Conservation (phyloP, 2,329 filamentous ascomycete genomes). For the Fusarium protoensiforme region DNA sequence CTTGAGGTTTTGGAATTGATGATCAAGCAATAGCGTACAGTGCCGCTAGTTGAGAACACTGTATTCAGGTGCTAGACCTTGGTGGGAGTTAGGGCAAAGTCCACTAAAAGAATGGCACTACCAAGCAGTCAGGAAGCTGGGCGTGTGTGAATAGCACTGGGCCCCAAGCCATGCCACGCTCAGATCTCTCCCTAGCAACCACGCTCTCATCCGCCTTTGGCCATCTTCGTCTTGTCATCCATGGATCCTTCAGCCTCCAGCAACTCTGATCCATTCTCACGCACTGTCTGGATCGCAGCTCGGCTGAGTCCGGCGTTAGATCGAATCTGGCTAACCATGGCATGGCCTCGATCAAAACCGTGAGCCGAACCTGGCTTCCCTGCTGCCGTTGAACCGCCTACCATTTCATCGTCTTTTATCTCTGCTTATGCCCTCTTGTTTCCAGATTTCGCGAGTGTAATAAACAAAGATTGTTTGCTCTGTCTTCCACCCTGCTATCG, state of each 20-base stretch:
- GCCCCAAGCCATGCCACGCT: background rate
- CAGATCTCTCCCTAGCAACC: background rate
- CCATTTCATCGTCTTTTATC: background rate
- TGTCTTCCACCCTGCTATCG: background rate
- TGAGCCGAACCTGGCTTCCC: constrained; percentile 4
- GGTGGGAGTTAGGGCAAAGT: background rate
- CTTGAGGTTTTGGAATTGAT: background rate
- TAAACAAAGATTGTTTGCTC: background rate
- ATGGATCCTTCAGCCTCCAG: background rate
- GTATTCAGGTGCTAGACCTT: background rate
- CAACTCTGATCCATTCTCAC: background rate
- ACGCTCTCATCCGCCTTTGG: constrained; percentile 2
- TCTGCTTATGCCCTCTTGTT: background rate
- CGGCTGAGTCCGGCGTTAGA: constrained; percentile 1
- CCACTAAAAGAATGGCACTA: background rate
- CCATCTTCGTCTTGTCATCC: constrained; percentile 11
- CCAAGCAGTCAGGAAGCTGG: background rate
- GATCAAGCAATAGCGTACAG: background rate
- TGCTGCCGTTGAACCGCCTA: constrained; percentile 4
- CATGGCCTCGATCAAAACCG: constrained; percentile 1
- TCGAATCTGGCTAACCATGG: constrained; percentile 1
- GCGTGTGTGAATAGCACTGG: background rate
- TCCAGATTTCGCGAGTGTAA: too few relatives aligned
- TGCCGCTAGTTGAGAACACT: background rate
- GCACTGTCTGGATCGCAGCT: background rate